phyloP scores from a whole-genome alignment of 75 land plant species.

The Pseudotsuga menziesii region DNA sequence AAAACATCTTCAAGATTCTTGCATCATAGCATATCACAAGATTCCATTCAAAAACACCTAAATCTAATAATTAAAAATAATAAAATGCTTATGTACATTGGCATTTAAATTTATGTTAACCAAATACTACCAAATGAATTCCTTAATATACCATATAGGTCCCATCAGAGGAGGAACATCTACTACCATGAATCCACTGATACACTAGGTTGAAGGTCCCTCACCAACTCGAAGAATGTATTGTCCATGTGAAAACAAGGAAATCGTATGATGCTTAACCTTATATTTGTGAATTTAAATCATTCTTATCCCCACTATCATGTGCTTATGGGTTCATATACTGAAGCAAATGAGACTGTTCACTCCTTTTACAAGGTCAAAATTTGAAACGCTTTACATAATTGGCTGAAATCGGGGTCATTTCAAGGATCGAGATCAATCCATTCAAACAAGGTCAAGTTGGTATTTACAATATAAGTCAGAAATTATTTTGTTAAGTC shows the following conservation, averaged over 20 bases:
- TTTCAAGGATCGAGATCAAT: too few relatives aligned
- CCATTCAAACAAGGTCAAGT: too few relatives aligned
- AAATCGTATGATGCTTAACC: not conserved
- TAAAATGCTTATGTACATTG: not conserved
- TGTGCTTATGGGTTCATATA: too few relatives aligned
- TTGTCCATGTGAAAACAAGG: slow-evolving; percentile 25
- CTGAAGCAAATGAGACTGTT: too few relatives aligned
- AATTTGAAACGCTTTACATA: too few relatives aligned
- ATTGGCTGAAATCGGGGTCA: too few relatives aligned
- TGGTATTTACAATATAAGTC: too few relatives aligned
- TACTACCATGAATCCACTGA: slow-evolving; percentile 81
- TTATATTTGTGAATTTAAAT: too few relatives aligned
- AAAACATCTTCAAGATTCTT: slow-evolving; percentile 80
- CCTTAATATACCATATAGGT: slow-evolving; percentile 70
- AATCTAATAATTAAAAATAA: not conserved
- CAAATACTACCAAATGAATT: not conserved
- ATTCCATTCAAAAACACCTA: not conserved
- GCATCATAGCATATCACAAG: slow-evolving; percentile 4
- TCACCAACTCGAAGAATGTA: slow-evolving; percentile 85
- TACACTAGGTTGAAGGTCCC: slow-evolving; percentile 77
- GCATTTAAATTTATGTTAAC: not conserved
- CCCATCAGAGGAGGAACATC: slow-evolving; percentile 91
- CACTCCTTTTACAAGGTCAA: too few relatives aligned
- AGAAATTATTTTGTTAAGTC: too few relatives aligned
- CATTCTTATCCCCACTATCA: too few relatives aligned